Conservation (phyloP, 169 alveolate genomes). For the Eimeria acervulina region DNA sequence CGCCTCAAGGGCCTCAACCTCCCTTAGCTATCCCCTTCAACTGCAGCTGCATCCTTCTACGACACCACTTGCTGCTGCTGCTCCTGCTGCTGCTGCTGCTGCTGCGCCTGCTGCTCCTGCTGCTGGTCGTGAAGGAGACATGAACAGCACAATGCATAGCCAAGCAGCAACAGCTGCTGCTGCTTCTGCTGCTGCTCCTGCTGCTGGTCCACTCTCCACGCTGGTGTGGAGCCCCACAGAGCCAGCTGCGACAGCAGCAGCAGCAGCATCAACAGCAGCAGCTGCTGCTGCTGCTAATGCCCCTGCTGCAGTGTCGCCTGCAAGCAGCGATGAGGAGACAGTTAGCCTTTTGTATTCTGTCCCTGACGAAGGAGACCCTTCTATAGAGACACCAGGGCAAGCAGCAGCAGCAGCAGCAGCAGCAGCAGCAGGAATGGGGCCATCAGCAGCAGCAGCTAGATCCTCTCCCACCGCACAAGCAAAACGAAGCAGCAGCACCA, state of each 20-base stretch:
- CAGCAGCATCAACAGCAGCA: not conserved
- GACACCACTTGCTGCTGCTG: not conserved
- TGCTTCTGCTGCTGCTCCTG: conserved; percentile 3
- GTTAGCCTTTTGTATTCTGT: not conserved
- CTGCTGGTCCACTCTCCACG: not conserved
- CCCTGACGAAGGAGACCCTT: conserved; percentile 5
- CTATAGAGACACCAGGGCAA: not conserved
- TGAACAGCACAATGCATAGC: not conserved
- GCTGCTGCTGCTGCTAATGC: conserved; percentile 32
- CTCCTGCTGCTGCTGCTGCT: not conserved
- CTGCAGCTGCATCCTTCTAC: not conserved
- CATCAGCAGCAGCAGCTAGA: conserved; percentile 41
- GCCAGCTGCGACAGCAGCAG: conserved; percentile 30
- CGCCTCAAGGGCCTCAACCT: not conserved
- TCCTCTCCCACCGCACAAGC: not conserved
- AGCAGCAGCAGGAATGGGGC: not conserved
- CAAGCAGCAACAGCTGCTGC: not conserved
- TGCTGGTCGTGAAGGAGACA: not conserved
- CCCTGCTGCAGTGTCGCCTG: conserved; percentile 5
- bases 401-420: too few species aligned
- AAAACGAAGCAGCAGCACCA: not conserved
- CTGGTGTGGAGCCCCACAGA: not conserved
- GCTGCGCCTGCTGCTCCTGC: not conserved
- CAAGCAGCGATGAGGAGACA: not conserved
- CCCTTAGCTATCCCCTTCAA: not conserved